Base-by-base conservation (phyloP, 1,284 basidiomycete species). In the Anthracocystis panici-leucophaei region DNA sequence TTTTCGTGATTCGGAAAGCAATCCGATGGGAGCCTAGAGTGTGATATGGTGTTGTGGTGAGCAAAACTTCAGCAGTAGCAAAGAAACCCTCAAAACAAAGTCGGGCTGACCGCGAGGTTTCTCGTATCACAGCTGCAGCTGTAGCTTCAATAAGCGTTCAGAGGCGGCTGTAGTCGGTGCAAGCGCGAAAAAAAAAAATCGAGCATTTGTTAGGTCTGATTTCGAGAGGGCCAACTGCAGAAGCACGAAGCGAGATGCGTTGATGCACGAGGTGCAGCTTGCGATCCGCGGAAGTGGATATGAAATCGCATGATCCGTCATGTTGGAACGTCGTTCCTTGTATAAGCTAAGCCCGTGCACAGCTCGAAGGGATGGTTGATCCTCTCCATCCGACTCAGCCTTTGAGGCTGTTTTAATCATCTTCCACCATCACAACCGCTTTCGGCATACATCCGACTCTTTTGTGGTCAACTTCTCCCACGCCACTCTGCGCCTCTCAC, bases 201-300 rank as follows among this genome's bases (percentile, higher is more conserved):
- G 16, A 29, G 18, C 14, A 3, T 8, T 18, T 52, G n/a, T 52
- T 8, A 38, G 23, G 46, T 29, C 21, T 31, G 21, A 10, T 21
- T 5, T 45, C 21, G 6, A 23, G 23, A 45, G 11, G 6, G 21
- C 21, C 21, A 45, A 14, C 7, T 33, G 33, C 33, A 14, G 16
- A n/a, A n/a, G n/a, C n/a, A n/a, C n/a, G n/a, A n/a, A 46, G 21
- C 12, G 12, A 23, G 48, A 54, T 59, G 56, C 56, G 56, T 35
- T 64, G 67, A 57, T 54, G 57, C 44, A 16, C n/a, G 2, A 16
- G 33, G 51, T 68, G 65, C 66, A 63, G 56, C 31, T 61, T 65
- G 33, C 61, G 67, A 70, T 70, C 57, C 62, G 62, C 57, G 67
- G 67, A 60, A 27, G 56, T 62, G 31, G 20, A 51, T 42, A 38